Evolutionary conservation across 345 rosid species (phyloP), one percentile per base, ranked within the genome.

Genomic region (Ceriops zippeliana): DNA sequence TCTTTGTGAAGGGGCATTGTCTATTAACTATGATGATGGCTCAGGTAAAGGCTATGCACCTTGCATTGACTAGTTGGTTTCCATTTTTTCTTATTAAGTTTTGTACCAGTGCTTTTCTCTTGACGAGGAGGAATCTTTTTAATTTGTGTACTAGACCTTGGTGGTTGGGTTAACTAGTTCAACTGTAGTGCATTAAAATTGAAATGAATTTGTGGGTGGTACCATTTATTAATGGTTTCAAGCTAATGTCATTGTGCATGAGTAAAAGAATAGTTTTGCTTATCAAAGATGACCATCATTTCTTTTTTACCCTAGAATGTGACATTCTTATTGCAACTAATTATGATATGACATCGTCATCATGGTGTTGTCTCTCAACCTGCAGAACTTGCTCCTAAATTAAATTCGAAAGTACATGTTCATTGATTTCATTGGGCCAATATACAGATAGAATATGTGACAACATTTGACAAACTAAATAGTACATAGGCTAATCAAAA

Each of bases 1-100:
- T 79, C 90, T 88, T 27, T 84, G 89, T 58, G 69, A 77, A 66
- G 87, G 83, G 58, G 52, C 80, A 31, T 6, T 77, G 22, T 46
- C 82, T 52, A 70, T 73, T 62, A 27, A 73, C 64, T 64, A 47
- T 49, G 79, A 81, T 77, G 66, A 73, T 75, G 74, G 22, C 26
- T 75, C 85, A 28, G 87, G 87, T 82, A 81, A 76, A 74, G 32
- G 24, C 22, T 61, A 47, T 15, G 35, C 67, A 61, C 53, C 35
- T 38, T 66, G 34, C 20, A 22, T 68, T 68, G 71, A 57, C 17
- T 66, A 22, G 38, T 31, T 69, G 34, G 15, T 69, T 60, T 61
- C 54, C 21, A 42, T n/a, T 37, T 19, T 59, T 31, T 2, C 4
- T 7, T 24, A 31, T 5, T 22, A 24, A 31, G 10, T 67, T n/a